phyloP scores from a whole-genome alignment of 164 flowering plant genomes.

The Vitis riparia region DNA sequence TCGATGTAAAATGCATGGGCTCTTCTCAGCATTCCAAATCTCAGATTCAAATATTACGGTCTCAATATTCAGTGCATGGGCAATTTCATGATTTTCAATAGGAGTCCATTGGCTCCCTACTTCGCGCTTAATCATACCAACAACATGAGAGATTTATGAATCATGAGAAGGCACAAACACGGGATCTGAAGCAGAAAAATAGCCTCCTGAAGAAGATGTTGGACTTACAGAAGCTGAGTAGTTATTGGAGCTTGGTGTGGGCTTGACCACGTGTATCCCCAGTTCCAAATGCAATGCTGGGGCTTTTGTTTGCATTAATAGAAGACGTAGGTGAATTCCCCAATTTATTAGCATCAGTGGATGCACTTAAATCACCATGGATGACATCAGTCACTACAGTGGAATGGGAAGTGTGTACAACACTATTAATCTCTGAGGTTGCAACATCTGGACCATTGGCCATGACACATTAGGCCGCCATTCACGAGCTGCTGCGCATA shows the following conservation, averaged over 20 bases:
- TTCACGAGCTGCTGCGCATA: conserved; percentile 68
- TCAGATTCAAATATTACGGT: too few species aligned
- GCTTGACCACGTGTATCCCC: conserved; percentile 20
- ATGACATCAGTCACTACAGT: conserved; percentile 19
- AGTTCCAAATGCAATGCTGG: conserved; percentile 18
- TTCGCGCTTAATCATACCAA: conserved; percentile 61
- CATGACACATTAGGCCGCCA: conserved; percentile 83
- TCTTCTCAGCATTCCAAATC: too few species aligned
- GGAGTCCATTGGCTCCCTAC: conserved; percentile 42
- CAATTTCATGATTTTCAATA: conserved; percentile 27
- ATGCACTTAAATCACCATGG: conserved; percentile 22
- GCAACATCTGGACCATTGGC: conserved; percentile 42
- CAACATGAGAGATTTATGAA: conserved; percentile 40
- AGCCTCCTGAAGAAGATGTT: conserved; percentile 48
- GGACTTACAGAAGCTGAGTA: conserved; percentile 18
- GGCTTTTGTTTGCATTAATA: conserved; percentile 14
- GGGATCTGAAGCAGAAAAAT: conserved; percentile 70
- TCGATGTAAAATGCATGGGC: too few species aligned
- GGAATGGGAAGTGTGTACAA: conserved; percentile 18
- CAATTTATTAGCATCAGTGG: conserved; percentile 11
- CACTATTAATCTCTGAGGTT: conserved; percentile 24
- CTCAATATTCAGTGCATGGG: conserved; percentile 4
- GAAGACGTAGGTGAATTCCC: conserved; percentile 18
- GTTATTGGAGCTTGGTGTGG: conserved; percentile 24
- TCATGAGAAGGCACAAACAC: conserved; percentile 61